Base-by-base conservation (phyloP, 1,139 yeast genomes). In the Taphrina sp. region DNA sequence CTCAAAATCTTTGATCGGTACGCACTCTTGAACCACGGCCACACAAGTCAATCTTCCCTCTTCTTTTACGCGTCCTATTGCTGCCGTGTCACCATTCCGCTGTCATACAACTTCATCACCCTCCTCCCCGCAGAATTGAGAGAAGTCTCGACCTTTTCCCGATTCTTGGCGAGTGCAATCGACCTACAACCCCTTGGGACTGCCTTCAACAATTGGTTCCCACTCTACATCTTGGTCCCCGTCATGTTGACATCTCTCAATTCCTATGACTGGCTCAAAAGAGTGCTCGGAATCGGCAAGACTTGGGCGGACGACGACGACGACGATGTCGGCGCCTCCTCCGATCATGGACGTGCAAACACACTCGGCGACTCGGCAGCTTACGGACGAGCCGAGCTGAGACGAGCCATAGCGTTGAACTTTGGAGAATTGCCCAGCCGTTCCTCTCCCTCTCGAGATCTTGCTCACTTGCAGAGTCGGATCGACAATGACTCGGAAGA, bases 61-160 rank as follows among this genome's bases (percentile, higher is more conserved):
- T 75, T 87, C 44, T 87, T 86, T 67, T 87, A 85, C 68, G 81
- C 90, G 23, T 84, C 86, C 64, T 87, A 87, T 65, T 81, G 86
- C 31, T 86, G 92, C 55, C 80, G 95, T 61, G 73, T 87, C 66
- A 85, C 95, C 0, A 82, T 87, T 12, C 95, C 95, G 2, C 73
- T 87, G 61, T 80, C 87, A 33, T 87, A 85, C 70, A 87, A 87
- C 68, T 87, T 85, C 66, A 69, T 86, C 58, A 85, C 86, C 35
- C 72, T 87, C 52, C 46, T 56, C 17, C 62, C 62, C 1, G 47
- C 41, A 7, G 23, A 35, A 3, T 52, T 19, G 12, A 75, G 84
- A 59, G 74, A 80, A 10, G 33, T 35, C 26, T 71, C 74, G 1
- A 74, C 71, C 20, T 72, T 72, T 63, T 73, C 73, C 47, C 71